Evolutionary conservation across 2,329 filamentous ascomycete genomes (phyloP), one percentile per base, ranked within the genome.

Genomic region (Epichloe coenophiala): DNA sequence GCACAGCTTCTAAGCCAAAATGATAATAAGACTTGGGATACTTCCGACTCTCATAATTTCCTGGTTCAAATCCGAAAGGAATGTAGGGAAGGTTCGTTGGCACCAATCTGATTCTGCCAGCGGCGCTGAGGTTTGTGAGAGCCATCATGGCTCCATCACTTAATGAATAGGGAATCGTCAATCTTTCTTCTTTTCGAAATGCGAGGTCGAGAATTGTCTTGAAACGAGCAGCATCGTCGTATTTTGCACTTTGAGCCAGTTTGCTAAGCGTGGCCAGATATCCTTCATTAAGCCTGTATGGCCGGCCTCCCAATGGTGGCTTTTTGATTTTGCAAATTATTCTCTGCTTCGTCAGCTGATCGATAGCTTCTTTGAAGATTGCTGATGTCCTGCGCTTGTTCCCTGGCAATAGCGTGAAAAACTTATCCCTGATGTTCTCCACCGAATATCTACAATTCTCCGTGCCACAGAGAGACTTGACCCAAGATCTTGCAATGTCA

Each of bases 31-130:
- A 72, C 57, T 83, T 83, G 37, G 84, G 77, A 54, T 83, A 81
- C 52, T 79, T 78, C 50, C 83, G 75, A 21, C 81, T 83, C 59
- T 86, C 80, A 63, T 89, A 89, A 55, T 84, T 80, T 15, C 78
- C 78, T 7, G 83, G 82, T 49, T 79, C 76, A 59, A 88, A 84
- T 1, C 86, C 85, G 61, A 85, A 83, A 2, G 81, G 80, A 33
- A 86, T 79, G 47, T 74, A 59, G 1, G 79, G 78, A 5, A 84
- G 73, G 40, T 82, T 70, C 2, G 73, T 60, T 0, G 77, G 70
- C 3, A 72, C 66, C 6, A 86, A 60, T 15, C 62, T 68, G 41
- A 88, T 69, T 40, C 76, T 72, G 3, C 78, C 76, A 47, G 74
- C 63, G 1, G 80, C 77, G 53, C 82, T 75, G 50, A 90, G 63